Conservation (phyloP, 2,329 filamentous ascomycete genomes). For the Coniochaeta sp. region DNA sequence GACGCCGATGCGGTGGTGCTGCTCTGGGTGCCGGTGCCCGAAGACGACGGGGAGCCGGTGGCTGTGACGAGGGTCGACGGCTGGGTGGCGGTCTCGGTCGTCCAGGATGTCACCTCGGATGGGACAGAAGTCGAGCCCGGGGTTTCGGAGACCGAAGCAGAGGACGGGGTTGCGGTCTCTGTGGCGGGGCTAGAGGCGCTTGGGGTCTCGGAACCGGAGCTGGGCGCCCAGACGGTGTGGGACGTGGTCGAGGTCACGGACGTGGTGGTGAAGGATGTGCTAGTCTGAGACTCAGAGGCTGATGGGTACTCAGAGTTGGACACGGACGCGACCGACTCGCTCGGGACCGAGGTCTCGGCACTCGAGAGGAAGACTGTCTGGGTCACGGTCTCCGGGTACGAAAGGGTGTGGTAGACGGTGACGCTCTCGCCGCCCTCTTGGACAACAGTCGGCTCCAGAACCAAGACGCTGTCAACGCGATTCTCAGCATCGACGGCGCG, state of each 20-base stretch:
- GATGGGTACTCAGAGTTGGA: neutral
- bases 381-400: neutral
- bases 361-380: neutral
- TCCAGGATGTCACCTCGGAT: neutral
- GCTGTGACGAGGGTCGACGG: neutral
- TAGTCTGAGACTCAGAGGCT: neutral
- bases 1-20: neutral
- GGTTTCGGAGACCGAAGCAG: neutral
- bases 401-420: neutral
- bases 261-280: neutral
- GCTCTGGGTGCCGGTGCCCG: neutral
- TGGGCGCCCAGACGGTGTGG: neutral
- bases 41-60: neutral
- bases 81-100: neutral
- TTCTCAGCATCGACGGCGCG: neutral
- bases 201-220: neutral
- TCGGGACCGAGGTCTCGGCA: neutral
- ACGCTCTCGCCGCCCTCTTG: neutral
- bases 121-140: neutral
- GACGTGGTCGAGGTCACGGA: neutral
- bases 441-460: neutral
- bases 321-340: neutral
- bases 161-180: neutral
- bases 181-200: neutral
- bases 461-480: neutral